phyloP scores from a whole-genome alignment of 2,329 filamentous ascomycete species.

The Cercospora sp. region DNA sequence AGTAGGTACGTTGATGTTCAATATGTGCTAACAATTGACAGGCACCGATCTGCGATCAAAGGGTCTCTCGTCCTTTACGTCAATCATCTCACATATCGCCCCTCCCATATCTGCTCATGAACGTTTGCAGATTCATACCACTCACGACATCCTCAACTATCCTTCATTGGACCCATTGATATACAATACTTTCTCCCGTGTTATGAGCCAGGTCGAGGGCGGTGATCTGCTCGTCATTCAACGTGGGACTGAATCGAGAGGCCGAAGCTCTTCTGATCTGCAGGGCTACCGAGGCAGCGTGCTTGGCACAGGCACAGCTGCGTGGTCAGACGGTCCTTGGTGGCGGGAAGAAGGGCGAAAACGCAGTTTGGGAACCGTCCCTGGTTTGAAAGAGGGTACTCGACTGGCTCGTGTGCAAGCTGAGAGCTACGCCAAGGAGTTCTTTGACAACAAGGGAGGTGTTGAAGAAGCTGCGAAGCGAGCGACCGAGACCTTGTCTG shows the following conservation, averaged over 20 bases:
- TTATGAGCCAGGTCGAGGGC: conserved; percentile 99
- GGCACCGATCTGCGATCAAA: conserved; percentile 83
- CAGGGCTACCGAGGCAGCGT: conserved; percentile 53
- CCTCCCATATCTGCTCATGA: conserved; percentile 97
- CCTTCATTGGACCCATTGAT: conserved; percentile 91
- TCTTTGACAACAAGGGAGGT: conserved; percentile 75
- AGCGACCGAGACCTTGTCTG: conserved; percentile 75
- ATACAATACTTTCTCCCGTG: conserved; percentile 85
- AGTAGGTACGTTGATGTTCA: background rate
- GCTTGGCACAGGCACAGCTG: conserved; percentile 50
- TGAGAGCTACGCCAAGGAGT: conserved; percentile 83
- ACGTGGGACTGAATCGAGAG: conserved; percentile 80
- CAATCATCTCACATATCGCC: conserved; percentile 90
- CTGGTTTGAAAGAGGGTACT: conserved; percentile 79
- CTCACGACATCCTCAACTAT: conserved; percentile 92
- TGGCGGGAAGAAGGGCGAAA: conserved; percentile 69
- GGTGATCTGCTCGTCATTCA: conserved; percentile 93
- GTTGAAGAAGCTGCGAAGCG: conserved; percentile 76
- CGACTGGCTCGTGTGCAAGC: conserved; percentile 88
- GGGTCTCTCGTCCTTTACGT: conserved; percentile 91
- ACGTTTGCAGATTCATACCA: conserved; percentile 93
- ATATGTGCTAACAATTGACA: conserved; percentile 43
- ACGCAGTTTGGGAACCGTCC: conserved; percentile 76
- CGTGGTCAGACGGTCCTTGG: conserved; percentile 95
- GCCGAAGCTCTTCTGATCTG: conserved; percentile 58